Conservation (phyloP, 148 eudicot genomes). For the Camellia granthamiana region DNA sequence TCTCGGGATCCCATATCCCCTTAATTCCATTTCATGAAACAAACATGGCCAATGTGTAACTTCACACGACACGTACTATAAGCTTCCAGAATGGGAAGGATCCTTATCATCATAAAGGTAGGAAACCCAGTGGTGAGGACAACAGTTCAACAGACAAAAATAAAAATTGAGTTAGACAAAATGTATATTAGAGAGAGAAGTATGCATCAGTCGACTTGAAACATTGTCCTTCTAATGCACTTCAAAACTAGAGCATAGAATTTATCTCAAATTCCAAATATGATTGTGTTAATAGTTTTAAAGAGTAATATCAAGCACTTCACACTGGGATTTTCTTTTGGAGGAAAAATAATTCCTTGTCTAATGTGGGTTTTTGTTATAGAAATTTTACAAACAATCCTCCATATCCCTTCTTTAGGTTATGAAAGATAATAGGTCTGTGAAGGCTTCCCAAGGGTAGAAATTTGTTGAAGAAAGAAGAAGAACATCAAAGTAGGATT, state of each 20-base stretch:
- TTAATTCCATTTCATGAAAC: too few species aligned
- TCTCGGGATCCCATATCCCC: too few species aligned
- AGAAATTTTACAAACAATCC: too few species aligned
- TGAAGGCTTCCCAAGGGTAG: too few species aligned
- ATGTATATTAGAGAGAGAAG: too few species aligned
- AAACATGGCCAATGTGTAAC: background rate
- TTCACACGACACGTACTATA: background rate
- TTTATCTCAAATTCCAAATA: background rate
- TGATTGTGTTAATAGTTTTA: background rate
- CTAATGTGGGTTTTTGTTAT: too few species aligned
- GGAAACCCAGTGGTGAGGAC: background rate
- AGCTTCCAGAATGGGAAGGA: background rate
- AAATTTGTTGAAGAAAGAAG: too few species aligned
- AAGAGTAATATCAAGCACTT: background rate
- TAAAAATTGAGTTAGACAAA: background rate
- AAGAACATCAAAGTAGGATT: too few species aligned
- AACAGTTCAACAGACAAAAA: background rate
- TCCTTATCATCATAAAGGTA: constrained; percentile 3
- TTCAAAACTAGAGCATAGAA: background rate
- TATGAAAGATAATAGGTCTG: too few species aligned
- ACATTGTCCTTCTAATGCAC: background rate
- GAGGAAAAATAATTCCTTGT: too few species aligned
- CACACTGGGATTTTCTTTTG: too few species aligned
- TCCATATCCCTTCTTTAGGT: too few species aligned
- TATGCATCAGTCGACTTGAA: background rate